phyloP scores from a whole-genome alignment of 306 rosid genomes.

The Vicia faba region DNA sequence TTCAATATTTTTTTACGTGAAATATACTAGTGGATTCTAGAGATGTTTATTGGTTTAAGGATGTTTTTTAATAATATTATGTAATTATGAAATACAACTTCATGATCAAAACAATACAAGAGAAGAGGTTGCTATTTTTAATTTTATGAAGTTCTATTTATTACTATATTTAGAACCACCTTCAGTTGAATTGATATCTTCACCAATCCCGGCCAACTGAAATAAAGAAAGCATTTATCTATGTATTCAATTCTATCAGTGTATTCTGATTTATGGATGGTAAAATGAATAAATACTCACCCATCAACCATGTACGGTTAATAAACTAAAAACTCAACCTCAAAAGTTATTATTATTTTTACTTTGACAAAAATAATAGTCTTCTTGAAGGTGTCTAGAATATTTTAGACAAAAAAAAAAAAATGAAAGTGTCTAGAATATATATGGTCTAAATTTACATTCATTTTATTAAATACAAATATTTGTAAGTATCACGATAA shows the following conservation, averaged over 20 bases:
- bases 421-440: too few relatives aligned
- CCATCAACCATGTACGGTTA: not conserved
- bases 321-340: too few relatives aligned
- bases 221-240: not conserved
- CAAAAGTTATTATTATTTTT: too few relatives aligned
- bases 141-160: not conserved
- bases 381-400: too few relatives aligned
- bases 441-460: too few relatives aligned
- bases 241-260: not conserved
- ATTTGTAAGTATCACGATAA: too few relatives aligned
- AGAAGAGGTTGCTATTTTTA: not conserved
- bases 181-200: not conserved
- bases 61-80: not conserved
- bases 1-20: not conserved
- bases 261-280: not conserved
- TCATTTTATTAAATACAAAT: too few relatives aligned
- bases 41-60: not conserved
- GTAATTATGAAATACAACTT: not conserved
- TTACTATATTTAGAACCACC: not conserved
- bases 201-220: not conserved
- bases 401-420: too few relatives aligned
- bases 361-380: too few relatives aligned
- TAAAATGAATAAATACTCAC: not conserved
- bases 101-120: not conserved
- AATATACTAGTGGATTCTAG: too few relatives aligned